phyloP scores from a whole-genome alignment of 75 land plant genomes.

The Selaginella moellendorffii region DNA sequence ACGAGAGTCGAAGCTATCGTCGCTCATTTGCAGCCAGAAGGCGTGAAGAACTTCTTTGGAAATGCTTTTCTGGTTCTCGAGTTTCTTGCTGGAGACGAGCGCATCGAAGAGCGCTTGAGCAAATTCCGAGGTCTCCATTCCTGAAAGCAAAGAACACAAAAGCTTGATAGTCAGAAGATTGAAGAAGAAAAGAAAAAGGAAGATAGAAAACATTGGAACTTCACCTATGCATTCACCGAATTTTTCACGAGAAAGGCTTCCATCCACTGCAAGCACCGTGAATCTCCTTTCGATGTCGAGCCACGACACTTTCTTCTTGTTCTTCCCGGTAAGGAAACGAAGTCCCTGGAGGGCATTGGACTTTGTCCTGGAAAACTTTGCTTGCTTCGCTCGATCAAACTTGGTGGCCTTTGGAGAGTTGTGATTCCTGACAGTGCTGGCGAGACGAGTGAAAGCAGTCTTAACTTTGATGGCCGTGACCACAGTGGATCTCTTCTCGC shows the following conservation, averaged over 20 bases:
- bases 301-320: background rate
- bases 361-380: background rate
- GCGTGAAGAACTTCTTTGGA: constrained; percentile 13
- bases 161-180: background rate
- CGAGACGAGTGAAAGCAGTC: background rate
- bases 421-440: background rate
- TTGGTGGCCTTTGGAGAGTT: background rate
- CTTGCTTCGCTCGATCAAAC: background rate
- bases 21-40: constrained; percentile 19
- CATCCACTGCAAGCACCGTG: background rate
- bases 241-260: background rate
- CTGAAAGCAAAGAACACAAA: constrained; percentile 1
- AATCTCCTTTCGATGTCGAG: background rate
- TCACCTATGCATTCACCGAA: background rate
- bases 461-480: background rate
- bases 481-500: background rate
- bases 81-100: constrained; percentile 13
- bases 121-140: constrained; percentile 25
- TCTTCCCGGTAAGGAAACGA: background rate
- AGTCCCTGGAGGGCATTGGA: background rate
- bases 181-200: background rate
- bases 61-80: background rate
- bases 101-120: constrained; percentile 25
- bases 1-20: constrained; percentile 24
- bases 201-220: background rate